Evolutionary conservation across 2,329 filamentous ascomycete genomes (phyloP).

Genomic region (Pseudogymnoascus sp.): DNA sequence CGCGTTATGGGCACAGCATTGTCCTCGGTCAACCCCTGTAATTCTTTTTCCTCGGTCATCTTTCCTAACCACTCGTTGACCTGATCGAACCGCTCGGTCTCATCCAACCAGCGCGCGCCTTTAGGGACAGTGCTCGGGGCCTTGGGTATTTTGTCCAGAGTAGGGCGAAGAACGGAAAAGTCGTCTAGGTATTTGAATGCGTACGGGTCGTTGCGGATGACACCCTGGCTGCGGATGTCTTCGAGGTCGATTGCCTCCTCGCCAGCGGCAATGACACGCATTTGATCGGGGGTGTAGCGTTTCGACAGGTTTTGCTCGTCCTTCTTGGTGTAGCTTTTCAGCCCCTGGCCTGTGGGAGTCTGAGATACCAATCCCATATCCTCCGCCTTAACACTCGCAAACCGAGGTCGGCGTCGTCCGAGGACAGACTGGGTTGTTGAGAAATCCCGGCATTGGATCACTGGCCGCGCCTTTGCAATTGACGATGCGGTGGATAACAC

Average conservation of each 20-base stretch:
- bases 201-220: slow-evolving; percentile 65
- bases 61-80: slow-evolving; percentile 41
- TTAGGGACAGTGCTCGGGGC: slow-evolving; percentile 23
- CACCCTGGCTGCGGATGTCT: slow-evolving; percentile 68
- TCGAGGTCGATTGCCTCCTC: slow-evolving; percentile 67
- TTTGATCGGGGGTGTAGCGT: slow-evolving; percentile 73
- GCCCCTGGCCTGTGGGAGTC: slow-evolving; percentile 35
- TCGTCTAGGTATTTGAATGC: slow-evolving; percentile 73
- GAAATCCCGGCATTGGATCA: slow-evolving; percentile 40
- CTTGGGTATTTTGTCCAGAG: slow-evolving; percentile 63
- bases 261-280: slow-evolving; percentile 72
- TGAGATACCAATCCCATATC: slow-evolving; percentile 24
- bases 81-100: slow-evolving; percentile 54
- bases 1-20: not conserved
- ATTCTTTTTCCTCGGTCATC: slow-evolving; percentile 1
- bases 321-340: slow-evolving; percentile 58
- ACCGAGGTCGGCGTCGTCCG: slow-evolving; percentile 32
- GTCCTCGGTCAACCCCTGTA: not conserved
- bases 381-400: slow-evolving; percentile 32
- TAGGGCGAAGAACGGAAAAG: slow-evolving; percentile 66
- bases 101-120: slow-evolving; percentile 46
- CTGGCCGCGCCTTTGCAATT: slow-evolving; percentile 32
- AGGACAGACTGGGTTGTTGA: slow-evolving; percentile 35
- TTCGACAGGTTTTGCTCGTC: slow-evolving; percentile 55
- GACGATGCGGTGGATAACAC: slow-evolving; percentile 40